Evolutionary conservation across 129 eudicot species (phyloP), one percentile per base, ranked within the genome.

Genomic region (Pseudognaphalium luteoalbum): DNA sequence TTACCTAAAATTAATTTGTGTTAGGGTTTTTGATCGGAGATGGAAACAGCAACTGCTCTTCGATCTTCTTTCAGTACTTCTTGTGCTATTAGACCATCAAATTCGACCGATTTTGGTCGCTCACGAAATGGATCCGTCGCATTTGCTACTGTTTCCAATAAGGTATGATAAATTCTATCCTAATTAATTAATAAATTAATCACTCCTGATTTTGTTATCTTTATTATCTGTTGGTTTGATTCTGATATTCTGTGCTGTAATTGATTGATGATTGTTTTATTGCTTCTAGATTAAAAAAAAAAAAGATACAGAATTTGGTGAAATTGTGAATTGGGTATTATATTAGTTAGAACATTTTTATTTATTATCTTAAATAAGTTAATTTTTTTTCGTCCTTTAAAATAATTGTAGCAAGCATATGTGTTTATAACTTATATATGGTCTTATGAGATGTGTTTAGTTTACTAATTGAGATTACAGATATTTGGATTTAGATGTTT

Each of bases 41-140:
- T 91, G 97, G 96, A 85, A 82, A 69, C 96, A 59, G 87, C 88
- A 0, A 81, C 88, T 72, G 82, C 79, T 79, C 81, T 91, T 62
- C 89, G 92, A 44, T 82, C 97, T 51, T 84, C 86, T 68, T 75
- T 84, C 52, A 70, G 77, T 74, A 59, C 76, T 33, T 77, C 76
- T 33, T 77, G 82, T 70, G 41, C 33, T 16, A 59, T 65, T 61
- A 37, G 74, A 28, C 80, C 87, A 10, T 70, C 83, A 10, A 69
- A 76, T 66, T 57, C 28, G 6, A 68, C 59, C 32, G 59, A 73
- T 77, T 28, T 69, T 11, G 56, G 78, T 20, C 81, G 78, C 17
- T 51, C 85, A 10, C 82, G 86, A 35, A 61, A 72, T 52, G 70
- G 76, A 72, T 80, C 81, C 71, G 9, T 77, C 22, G 66, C 72